A percentile compares a stretch with the other conserved stretches of the same genome.
phyloP scores from a whole-genome alignment of 129 eudicot species.

The Kitagawia praeruptora region DNA sequence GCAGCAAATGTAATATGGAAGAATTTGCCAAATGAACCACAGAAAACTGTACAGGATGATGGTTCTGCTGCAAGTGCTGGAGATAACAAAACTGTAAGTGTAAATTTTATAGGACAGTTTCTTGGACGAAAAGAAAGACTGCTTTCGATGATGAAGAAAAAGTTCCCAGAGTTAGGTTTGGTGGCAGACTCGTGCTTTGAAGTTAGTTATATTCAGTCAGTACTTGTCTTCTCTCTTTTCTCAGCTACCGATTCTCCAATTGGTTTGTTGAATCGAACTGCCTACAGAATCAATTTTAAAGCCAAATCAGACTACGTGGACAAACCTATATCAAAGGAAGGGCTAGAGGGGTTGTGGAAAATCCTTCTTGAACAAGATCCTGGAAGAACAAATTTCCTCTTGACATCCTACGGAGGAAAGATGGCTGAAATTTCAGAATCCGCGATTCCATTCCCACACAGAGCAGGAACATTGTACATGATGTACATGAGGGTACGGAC shows the following conservation, averaged over 20 bases:
- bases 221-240: not conserved
- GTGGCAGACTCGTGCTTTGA: not conserved
- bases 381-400: not conserved
- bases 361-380: not conserved
- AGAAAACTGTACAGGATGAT: not conserved
- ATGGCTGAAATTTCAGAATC: not conserved
- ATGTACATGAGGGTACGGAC: slow-evolving; percentile 1
- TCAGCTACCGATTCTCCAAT: not conserved
- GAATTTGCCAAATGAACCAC: not conserved
- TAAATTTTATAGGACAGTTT: not conserved
- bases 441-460: not conserved
- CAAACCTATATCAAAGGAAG: not conserved
- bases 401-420: not conserved
- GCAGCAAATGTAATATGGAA: not conserved
- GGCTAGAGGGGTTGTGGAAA: not conserved
- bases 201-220: not conserved
- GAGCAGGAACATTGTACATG: not conserved
- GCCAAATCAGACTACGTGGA: not conserved
- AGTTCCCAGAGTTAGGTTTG: not conserved
- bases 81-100: not conserved
- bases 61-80: not conserved
- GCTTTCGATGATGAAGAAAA: not conserved
- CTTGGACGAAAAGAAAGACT: not conserved
- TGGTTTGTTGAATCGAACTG: not conserved
- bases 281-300: not conserved